Percentiles rank a stretch among this genome's conserved stretches.
Conservation (phyloP, 2,329 filamentous ascomycete genomes). For the Botryotinia narcissicola region DNA sequence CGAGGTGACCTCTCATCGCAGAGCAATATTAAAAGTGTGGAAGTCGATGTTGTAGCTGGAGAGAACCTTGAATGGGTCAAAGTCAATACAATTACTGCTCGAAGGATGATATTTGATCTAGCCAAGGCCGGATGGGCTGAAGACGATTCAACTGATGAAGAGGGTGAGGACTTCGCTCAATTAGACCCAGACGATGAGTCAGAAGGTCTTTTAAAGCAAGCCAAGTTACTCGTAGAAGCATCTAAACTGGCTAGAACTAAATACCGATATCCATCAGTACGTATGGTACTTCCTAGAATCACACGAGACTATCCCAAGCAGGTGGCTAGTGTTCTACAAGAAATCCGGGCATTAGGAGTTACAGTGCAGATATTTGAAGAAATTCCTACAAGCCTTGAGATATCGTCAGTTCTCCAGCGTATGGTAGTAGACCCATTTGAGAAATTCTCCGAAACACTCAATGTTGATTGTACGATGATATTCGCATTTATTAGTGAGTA, state of each 20-base stretch:
- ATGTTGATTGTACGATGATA: conserved; percentile 63
- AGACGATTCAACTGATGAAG: conserved; percentile 44
- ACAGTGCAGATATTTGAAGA: conserved; percentile 36
- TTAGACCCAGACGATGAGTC: conserved; percentile 38
- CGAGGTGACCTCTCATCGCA: conserved; percentile 11
- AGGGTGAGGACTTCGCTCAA: conserved; percentile 41
- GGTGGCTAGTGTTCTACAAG: conserved; percentile 55
- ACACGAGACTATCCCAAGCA: conserved; percentile 46
- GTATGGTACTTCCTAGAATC: conserved; percentile 61
- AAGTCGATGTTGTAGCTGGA: conserved; percentile 62
- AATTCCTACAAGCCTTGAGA: conserved; percentile 25
- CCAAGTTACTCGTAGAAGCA: conserved; percentile 56
- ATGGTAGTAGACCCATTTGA: conserved; percentile 43
- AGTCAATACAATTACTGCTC: conserved; percentile 63
- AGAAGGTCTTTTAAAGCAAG: conserved; percentile 58
- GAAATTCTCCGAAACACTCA: conserved; percentile 45
- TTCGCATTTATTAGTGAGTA: conserved; percentile 64
- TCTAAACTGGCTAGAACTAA: conserved; percentile 54
- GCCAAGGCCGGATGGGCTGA: conserved; percentile 65
- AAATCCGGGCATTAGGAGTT: conserved; percentile 50
- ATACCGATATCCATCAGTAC: conserved; percentile 58
- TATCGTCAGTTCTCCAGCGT: conserved; percentile 30
- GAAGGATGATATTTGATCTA: conserved; percentile 63
- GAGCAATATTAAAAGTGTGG: conserved; percentile 18
- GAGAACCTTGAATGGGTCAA: conserved; percentile 66